Conservation (phyloP, 306 rosid species). For the Canavalia gladiata region DNA sequence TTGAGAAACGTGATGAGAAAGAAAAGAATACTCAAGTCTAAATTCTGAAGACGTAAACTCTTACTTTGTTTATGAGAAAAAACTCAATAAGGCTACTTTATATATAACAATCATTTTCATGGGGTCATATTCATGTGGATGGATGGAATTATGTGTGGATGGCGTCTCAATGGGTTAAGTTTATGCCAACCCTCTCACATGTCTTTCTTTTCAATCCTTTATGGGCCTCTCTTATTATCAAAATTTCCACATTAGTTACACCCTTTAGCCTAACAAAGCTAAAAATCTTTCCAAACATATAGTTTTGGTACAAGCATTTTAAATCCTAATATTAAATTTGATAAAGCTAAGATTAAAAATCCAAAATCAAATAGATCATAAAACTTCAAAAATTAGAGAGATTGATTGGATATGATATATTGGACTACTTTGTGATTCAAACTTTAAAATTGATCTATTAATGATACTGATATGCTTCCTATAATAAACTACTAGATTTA, state of each 20-base stretch:
- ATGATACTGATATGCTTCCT: too few relatives aligned
- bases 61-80: not conserved
- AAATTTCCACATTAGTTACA: not conserved
- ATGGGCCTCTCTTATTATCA: not conserved
- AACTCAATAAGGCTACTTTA: constrained; percentile 3
- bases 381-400: not conserved
- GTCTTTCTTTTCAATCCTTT: not conserved
- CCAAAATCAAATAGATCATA: not conserved
- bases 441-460: not conserved
- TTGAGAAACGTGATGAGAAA: not conserved
- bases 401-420: not conserved
- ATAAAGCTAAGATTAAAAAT: not conserved
- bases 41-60: not conserved
- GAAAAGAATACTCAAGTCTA: not conserved
- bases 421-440: not conserved
- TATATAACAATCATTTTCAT: constrained; percentile 17
- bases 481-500: too few relatives aligned
- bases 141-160: not conserved
- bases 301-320: not conserved
- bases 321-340: not conserved
- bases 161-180: not conserved
- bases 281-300: not conserved
- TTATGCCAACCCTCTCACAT: not conserved
- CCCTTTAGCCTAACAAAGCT: not conserved
- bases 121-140: not conserved